These are phyloP conservation scores for Aurifilum marmelostoma DNA, from an alignment of 2,329 filamentous ascomycete species.

Conservation along the genomic window DNA sequence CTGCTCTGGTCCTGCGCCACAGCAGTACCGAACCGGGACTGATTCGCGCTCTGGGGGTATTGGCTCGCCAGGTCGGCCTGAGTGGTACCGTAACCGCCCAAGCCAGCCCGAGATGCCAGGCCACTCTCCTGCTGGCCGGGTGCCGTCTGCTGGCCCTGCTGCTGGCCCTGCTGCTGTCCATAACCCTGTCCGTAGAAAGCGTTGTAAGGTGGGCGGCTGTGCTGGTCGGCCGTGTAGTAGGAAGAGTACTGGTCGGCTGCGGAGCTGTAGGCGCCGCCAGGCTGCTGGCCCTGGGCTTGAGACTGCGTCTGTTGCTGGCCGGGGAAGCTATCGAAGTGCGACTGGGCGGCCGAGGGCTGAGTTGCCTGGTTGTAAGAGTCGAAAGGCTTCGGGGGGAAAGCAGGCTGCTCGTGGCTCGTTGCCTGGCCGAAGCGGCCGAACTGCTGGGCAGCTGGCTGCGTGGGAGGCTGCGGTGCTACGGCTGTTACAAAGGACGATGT, in stretches of 20 bases:
- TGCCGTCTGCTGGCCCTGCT: slow-evolving; percentile 71
- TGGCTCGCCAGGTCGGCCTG: slow-evolving; percentile 67
- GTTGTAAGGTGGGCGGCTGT: slow-evolving; percentile 74
- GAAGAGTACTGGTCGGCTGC: slow-evolving; percentile 79
- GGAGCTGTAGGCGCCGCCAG: slow-evolving; percentile 70
- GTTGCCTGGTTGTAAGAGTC: slow-evolving; percentile 72
- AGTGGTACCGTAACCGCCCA: slow-evolving; percentile 72
- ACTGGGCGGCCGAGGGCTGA: slow-evolving; percentile 46
- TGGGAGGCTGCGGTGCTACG: slow-evolving; percentile 55
- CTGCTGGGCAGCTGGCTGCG: slow-evolving; percentile 61
- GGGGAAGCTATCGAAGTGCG: slow-evolving; percentile 65
- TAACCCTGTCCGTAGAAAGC: slow-evolving; percentile 72
- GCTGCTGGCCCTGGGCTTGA: slow-evolving; percentile 59
- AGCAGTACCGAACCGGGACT: slow-evolving; percentile 61
- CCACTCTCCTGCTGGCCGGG: slow-evolving; percentile 65
- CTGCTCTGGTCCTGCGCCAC: slow-evolving; percentile 78
- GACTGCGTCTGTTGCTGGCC: slow-evolving; percentile 64
- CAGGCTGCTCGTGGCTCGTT: slow-evolving; percentile 62
- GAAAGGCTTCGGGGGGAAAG: slow-evolving; percentile 76
- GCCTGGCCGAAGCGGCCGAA: slow-evolving; percentile 72
- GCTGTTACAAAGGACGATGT: slow-evolving; percentile 42
- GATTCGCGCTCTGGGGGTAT: slow-evolving; percentile 75
- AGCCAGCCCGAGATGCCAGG: slow-evolving; percentile 51
- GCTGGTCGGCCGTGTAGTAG: slow-evolving; percentile 80
- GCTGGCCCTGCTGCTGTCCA: slow-evolving; percentile 57